Evolutionary conservation across 129 eudicot species (phyloP).

Genomic region (Chrysanthemum lavandulifolium): DNA sequence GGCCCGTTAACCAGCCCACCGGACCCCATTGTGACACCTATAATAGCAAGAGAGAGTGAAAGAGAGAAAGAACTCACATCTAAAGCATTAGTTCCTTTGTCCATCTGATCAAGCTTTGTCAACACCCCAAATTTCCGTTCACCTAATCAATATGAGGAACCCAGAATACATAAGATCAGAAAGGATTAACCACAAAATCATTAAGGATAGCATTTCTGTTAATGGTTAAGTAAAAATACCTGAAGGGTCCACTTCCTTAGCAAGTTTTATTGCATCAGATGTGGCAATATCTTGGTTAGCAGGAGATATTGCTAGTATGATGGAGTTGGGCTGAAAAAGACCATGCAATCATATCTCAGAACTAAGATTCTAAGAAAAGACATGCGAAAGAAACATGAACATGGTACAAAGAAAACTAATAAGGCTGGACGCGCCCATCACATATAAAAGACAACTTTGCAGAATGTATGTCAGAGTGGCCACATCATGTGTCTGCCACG

Average conservation of each 20-base stretch:
- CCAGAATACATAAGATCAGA: not conserved
- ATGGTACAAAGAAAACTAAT: not conserved
- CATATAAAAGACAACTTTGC: not conserved
- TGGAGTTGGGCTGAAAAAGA: constrained; percentile 58
- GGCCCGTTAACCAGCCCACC: not conserved
- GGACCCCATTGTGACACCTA: not conserved
- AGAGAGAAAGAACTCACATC: constrained; percentile 42
- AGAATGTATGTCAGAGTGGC: too few relatives aligned
- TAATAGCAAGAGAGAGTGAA: not conserved
- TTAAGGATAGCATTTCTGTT: not conserved
- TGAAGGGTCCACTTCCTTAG: constrained; percentile 66
- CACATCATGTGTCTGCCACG: too few relatives aligned
- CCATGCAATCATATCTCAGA: constrained; percentile 7
- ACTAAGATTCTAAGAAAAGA: not conserved
- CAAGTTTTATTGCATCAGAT: constrained; percentile 68
- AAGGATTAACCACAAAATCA: not conserved
- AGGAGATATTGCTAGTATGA: constrained; percentile 71
- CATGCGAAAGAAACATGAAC: not conserved
- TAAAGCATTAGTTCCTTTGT: constrained; percentile 69
- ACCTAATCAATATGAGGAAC: constrained; percentile 34
- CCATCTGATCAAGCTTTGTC: constrained; percentile 78
- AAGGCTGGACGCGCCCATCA: not conserved
- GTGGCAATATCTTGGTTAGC: constrained; percentile 77
- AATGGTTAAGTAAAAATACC: constrained; percentile 32
- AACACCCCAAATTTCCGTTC: constrained; percentile 70